A percentile compares a stretch with the other conserved stretches of the same genome.
Evolutionary conservation across 495 filamentous ascomycete genomes (phyloP).

Genomic region (Hapsidospora chrysogenum): DNA sequence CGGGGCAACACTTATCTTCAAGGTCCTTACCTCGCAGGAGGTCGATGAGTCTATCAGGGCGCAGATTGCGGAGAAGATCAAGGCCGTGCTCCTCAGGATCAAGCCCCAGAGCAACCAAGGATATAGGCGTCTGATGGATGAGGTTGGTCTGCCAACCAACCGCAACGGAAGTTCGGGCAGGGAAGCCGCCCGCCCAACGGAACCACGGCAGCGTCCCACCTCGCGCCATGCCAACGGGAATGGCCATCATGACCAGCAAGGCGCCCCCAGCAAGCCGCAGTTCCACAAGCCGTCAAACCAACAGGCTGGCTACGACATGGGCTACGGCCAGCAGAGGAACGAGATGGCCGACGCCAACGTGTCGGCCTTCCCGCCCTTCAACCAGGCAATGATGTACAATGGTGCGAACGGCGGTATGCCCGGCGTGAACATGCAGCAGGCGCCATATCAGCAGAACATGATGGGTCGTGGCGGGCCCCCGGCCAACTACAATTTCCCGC

Average conservation of each 20-base stretch:
- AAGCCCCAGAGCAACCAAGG: constrained; percentile 91
- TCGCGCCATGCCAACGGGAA: constrained; percentile 34
- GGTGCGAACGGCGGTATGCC: constrained; percentile 27
- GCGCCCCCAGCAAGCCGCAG: constrained; percentile 11
- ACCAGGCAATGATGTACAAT: constrained; percentile 33
- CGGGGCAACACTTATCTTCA: constrained; percentile 92
- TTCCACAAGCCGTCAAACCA: constrained; percentile 20
- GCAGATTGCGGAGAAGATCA: constrained; percentile 80
- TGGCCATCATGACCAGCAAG: constrained; percentile 12
- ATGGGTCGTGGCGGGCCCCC: constrained; percentile 32
- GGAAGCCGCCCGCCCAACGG: not conserved
- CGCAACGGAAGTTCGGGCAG: constrained; percentile 19
- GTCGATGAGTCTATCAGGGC: constrained; percentile 82
- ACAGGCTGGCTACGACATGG: constrained; percentile 25
- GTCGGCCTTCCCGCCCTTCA: constrained; percentile 33
- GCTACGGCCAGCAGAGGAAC: constrained; percentile 33
- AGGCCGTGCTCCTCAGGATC: constrained; percentile 71
- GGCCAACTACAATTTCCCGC: constrained; percentile 33
- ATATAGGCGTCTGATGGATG: constrained; percentile 97
- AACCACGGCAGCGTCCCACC: constrained; percentile 25
- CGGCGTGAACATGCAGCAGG: constrained; percentile 27
- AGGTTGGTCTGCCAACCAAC: constrained; percentile 72
- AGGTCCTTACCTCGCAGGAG: constrained; percentile 93
- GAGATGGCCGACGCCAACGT: constrained; percentile 39
- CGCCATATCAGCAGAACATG: constrained; percentile 43